Conservation (phyloP, 371 early-diverging fungal species). For the Zychaea mexicana region DNA sequence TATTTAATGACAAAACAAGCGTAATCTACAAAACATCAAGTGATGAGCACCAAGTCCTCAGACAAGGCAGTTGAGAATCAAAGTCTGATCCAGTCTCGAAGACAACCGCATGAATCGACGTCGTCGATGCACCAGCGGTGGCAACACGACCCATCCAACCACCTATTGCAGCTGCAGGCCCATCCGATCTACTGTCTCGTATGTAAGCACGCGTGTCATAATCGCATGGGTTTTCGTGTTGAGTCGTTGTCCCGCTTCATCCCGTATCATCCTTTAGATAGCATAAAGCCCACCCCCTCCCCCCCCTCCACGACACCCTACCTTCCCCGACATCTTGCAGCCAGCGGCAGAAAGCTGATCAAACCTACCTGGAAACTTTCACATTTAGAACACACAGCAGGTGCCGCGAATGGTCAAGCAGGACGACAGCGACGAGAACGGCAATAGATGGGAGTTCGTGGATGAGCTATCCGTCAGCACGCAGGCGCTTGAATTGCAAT, state of each 20-base stretch:
- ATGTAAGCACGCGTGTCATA: neutral
- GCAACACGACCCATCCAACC: slow-evolving; percentile 10
- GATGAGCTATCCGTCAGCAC: neutral
- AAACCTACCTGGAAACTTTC: too few species aligned
- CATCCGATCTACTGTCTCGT: slow-evolving; percentile 7
- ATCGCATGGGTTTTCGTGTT: neutral
- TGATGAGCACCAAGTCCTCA: slow-evolving; percentile 10
- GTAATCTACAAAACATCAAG: slow-evolving; percentile 7
- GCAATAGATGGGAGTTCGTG: slow-evolving; percentile 6
- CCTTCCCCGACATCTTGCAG: too few species aligned
- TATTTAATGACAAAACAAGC: slow-evolving; percentile 7
- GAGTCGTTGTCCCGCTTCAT: too few species aligned
- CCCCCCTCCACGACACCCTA: neutral
- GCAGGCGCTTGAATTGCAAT: neutral
- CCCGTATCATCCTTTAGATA: neutral
- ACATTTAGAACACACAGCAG: slow-evolving; percentile 12
- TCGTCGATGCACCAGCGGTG: slow-evolving; percentile 4
- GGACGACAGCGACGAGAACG: neutral
- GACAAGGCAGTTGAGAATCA: slow-evolving; percentile 7
- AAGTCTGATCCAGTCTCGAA: slow-evolving; percentile 6
- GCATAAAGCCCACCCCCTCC: neutral
- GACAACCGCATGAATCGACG: neutral
- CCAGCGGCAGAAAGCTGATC: neutral
- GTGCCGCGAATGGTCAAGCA: slow-evolving; percentile 7
- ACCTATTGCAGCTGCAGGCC: neutral